These are phyloP conservation scores for Suhomyces kilbournensis DNA, from an alignment of 805 yeast genomes.

Conservation along the genomic window DNA sequence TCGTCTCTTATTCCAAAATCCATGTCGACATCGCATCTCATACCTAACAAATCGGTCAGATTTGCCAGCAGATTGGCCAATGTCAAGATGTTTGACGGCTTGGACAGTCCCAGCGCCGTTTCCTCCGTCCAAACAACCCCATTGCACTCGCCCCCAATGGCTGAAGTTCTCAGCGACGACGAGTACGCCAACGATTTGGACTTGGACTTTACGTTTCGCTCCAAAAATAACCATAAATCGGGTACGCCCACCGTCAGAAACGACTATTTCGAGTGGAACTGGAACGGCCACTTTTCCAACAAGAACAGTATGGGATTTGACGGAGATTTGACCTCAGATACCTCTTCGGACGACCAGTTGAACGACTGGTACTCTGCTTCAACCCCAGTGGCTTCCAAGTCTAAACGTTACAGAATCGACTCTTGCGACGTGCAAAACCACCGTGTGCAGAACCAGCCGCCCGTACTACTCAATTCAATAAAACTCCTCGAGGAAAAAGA, in stretches of 20 bases:
- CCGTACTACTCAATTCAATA: slow-evolving; percentile 37
- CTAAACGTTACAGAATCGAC: slow-evolving; percentile 13
- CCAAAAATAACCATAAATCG: neutral
- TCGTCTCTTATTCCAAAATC: slow-evolving; percentile 19
- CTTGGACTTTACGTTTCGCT: neutral
- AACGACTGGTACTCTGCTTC: slow-evolving; percentile 6
- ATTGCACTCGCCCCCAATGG: slow-evolving; percentile 26
- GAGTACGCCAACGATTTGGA: slow-evolving; percentile 4
- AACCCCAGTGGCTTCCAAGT: neutral
- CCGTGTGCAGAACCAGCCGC: slow-evolving; percentile 12
- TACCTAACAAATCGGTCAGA: slow-evolving; percentile 50
- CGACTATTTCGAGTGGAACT: slow-evolving; percentile 27
- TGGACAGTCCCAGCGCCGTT: slow-evolving; percentile 61
- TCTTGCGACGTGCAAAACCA: slow-evolving; percentile 11
- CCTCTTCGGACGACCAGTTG: slow-evolving; percentile 21
- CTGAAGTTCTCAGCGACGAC: slow-evolving; percentile 1
- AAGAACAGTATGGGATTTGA: neutral
- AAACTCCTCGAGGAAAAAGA: slow-evolving; percentile 17
- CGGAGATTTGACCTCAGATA: slow-evolving; percentile 18
- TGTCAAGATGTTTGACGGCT: slow-evolving; percentile 61
- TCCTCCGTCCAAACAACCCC: slow-evolving; percentile 54
- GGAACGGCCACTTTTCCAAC: slow-evolving; percentile 15
- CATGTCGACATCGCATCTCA: slow-evolving; percentile 25
- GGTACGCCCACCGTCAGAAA: no score
- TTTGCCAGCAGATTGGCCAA: slow-evolving; percentile 61